Evolutionary conservation across 495 filamentous ascomycete genomes (phyloP), one percentile per base, ranked within the genome.

Genomic region (Opeltia flavorubescens): DNA sequence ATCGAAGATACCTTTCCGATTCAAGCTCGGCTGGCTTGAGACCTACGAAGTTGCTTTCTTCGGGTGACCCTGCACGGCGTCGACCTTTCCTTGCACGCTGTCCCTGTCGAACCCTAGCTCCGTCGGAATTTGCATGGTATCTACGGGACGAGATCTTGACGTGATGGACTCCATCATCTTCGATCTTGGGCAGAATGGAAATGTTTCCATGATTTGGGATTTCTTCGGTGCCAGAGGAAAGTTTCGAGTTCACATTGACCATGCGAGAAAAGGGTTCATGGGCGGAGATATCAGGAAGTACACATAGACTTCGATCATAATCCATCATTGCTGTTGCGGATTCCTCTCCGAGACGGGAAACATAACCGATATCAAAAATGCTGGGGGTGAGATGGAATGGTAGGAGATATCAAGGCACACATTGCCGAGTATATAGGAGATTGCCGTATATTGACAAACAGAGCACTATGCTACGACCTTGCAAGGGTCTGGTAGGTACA

Each of bases 1-100:
- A 95, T 46, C 77, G 64, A 30, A 60, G 53, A 61, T 67, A 72
- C 30, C 33, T 59, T 26, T 38, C 24, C 20, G 53, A 60, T 18
- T 65, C 43, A 11, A 26, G 46, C 27, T 56, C 50, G 18, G 55
- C 39, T 11, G 28, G 44, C 23, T 40, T 36, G 40, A 54, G 34
- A 26, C 29, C 42, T 21, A 28, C 30, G 39, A 49, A 3, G 20
- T 34, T 41, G 26, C 24, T 38, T 34, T 21, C 15, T n/a, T 20
- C 40, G 4, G 6, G 6, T 29, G 8, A 4, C 4, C 15, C 7
- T 8, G 8, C 18, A 9, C 15, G 5, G 7, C 34, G 15, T 38
- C 34, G 8, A 9, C 34, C 34, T 38, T 18, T 5, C 34, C 7
- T 5, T 38, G 8, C 8, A 5, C 34, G 8, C 11, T 9, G 20